Evolutionary conservation across 306 rosid genomes (phyloP), one percentile per base, ranked within the genome.

Genomic region (Dalbergia cultrata): DNA sequence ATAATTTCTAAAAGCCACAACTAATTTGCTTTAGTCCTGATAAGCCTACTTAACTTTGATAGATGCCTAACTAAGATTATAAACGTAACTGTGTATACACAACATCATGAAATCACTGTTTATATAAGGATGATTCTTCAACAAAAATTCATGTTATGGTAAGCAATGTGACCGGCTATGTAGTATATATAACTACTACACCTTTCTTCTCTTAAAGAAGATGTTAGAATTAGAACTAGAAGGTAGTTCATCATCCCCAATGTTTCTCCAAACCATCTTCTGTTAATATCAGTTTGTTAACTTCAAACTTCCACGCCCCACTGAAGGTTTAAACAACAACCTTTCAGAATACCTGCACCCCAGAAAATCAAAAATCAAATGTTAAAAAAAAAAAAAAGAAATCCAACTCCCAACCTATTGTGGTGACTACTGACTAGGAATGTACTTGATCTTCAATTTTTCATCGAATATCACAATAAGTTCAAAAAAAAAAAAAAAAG

Each of bases 281-380:
- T n/a, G 44, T 13, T 57, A 71, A 78, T 54, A 79, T 69, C 62
- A 35, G 18, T 64, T 45, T 37, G 16, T 10, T 75, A 60, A 49
- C 52, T 41, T n/a, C 49, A 64, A 78, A 35, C 77, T 53, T 50
- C 50, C 50, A 35, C 18, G 33, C 61, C 80, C 52, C 33, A 4
- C 3, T 43, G 37, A 69, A 67, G 57, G 60, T 47, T 31, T 66
- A 33, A 16, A 22, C 19, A 7, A 66, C 26, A 50, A 60, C 7
- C 67, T 82, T 61, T 43, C 72, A 80, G 61, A 62, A 54, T 63
- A 80, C 87, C 89, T 85, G 85, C 78, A 77, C n/a, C 76, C 54
- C 13, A 12, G 1, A 17, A 59, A 88, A 82, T 34, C 22, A 59
- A n/a, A 13, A 35, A 65, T 4, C 21, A 16, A 77, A 18, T 47